Evolutionary conservation across 257 asterid species (phyloP).

Genomic region (Forsythia suspensa): DNA sequence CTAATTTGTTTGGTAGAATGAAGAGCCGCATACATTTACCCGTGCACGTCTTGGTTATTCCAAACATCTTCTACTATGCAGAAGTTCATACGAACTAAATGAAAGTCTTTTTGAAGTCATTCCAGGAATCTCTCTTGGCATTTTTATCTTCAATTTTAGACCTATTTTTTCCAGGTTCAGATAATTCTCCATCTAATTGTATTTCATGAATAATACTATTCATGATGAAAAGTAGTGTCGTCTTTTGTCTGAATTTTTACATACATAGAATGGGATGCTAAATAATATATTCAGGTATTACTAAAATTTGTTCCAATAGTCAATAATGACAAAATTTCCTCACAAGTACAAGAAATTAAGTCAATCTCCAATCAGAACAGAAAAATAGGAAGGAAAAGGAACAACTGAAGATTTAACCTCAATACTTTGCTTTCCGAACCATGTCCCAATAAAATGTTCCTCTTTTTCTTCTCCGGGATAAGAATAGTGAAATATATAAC

Average conservation of each 20-base stretch:
- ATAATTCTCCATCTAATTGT: conserved; percentile 6
- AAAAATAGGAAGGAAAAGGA: conserved; percentile 5
- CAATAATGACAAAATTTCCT: not conserved
- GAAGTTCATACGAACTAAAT: not conserved
- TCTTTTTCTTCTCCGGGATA: conserved; percentile 94
- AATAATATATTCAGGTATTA: not conserved
- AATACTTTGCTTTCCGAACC: conserved; percentile 90
- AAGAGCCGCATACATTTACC: not conserved
- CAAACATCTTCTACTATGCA: not conserved
- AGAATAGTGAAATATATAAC: conserved; percentile 87
- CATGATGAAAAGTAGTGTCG: not conserved
- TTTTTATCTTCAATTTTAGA: not conserved
- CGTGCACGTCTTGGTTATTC: not conserved
- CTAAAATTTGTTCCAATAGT: not conserved
- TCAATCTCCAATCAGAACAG: not conserved
- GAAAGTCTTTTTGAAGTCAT: not conserved
- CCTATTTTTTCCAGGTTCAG: not conserved
- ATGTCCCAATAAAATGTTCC: conserved; percentile 86
- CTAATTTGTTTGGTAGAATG: not conserved
- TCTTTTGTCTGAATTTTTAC: not conserved
- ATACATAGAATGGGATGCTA: not conserved
- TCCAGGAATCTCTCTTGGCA: not conserved
- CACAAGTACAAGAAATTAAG: not conserved
- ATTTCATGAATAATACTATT: not conserved
- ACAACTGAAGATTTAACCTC: conserved; percentile 53